A percentile compares a stretch with the other conserved stretches of the same genome.
These are phyloP conservation scores for Urtica urens DNA, from an alignment of 306 rosid species.

Conservation along the genomic window DNA sequence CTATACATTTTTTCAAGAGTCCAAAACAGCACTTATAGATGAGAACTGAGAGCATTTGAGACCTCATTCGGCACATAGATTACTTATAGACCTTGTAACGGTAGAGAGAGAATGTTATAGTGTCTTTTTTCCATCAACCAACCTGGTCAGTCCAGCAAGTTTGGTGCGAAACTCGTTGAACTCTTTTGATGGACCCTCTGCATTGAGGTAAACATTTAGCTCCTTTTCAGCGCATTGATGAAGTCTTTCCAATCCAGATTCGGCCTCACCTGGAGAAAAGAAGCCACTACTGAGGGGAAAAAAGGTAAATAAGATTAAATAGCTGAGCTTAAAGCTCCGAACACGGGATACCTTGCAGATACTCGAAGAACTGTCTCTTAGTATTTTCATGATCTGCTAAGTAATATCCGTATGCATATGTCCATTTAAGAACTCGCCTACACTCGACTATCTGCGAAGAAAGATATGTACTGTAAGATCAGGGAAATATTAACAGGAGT, in stretches of 20 bases:
- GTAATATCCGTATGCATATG: conserved; percentile 88
- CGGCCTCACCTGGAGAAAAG: conserved; percentile 59
- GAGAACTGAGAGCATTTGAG: no score
- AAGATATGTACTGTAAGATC: conserved; percentile 8
- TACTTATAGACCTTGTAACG: no score
- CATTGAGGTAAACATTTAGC: conserved; percentile 40
- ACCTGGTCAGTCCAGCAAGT: conserved; percentile 69
- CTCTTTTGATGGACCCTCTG: conserved; percentile 45
- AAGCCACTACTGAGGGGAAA: neutral
- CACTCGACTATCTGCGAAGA: conserved; percentile 81
- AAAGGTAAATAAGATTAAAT: neutral
- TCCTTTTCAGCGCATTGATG: conserved; percentile 80
- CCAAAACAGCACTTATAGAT: no score
- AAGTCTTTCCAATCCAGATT: conserved; percentile 32
- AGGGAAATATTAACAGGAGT: conserved; percentile 6
- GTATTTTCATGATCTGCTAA: conserved; percentile 57
- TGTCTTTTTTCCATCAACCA: no score
- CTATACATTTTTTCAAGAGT: no score
- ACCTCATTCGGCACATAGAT: no score
- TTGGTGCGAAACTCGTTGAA: conserved; percentile 77
- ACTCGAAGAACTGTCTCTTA: conserved; percentile 45
- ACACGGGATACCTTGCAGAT: conserved; percentile 33
- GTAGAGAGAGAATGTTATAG: neutral
- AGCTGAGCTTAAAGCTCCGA: neutral
- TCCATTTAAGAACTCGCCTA: conserved; percentile 91